Evolutionary conservation across 345 rosid genomes (phyloP), one percentile per base, ranked within the genome.

Genomic region (Populus davidiana): DNA sequence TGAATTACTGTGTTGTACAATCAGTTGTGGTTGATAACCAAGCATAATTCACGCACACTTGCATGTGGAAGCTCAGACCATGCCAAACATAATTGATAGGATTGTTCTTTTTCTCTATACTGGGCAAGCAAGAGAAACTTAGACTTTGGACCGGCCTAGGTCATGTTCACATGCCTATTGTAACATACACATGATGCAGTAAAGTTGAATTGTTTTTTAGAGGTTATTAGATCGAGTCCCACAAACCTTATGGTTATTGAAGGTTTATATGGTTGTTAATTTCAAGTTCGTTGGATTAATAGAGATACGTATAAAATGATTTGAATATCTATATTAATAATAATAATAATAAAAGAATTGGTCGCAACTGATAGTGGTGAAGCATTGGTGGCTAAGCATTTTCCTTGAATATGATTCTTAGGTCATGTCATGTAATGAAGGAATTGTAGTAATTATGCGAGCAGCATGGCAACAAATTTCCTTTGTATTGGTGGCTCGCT

Each of bases 1-100:
- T 16, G 65, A 63, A 77, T 33, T 72, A 72, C 21, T 35, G 33
- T 72, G 23, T 11, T 39, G 36, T 17, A 72, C 79, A 73, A 77
- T 52, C 14, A 33, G 36, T 33, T 33, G 36, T 33, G 36, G 36
- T 33, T 33, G 36, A 33, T 33, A 33, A 33, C 35, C 35, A 4
- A 33, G 41, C 41, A 6, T 39, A 39, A 39, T 44, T 44, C 0
- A 41, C 11, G 0, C 2, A 41, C 13, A 3, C 50, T 44, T 44
- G 50, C 13, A 4, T 44, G 50, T 44, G 50, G 50, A 44, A 44
- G 18, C 50, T 44, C 18, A 12, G 12, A 44, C 50, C 50, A 44
- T 41, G 44, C 44, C 44, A 9, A 10, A 41, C 44, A 41, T 44
- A 44, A 13, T 44, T 44, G 50, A 13, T 44, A 44, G 50, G 16